phyloP scores from a whole-genome alignment of 768 basidiomycete genomes.

The Phanerochaete sordida region DNA sequence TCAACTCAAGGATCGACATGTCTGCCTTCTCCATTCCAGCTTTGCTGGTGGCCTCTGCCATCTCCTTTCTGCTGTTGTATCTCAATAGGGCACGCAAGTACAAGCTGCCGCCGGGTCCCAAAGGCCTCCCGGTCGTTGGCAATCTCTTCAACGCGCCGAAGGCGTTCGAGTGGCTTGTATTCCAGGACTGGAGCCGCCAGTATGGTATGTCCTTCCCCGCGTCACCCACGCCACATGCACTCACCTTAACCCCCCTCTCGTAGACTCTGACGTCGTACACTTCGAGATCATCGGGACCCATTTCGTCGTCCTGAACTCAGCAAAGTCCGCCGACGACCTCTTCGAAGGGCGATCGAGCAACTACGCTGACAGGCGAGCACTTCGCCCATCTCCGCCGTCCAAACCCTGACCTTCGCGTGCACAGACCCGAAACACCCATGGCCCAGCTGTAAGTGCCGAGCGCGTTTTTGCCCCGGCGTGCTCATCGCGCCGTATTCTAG shows the following conservation, averaged over 20 bases:
- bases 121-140: conserved; percentile 18
- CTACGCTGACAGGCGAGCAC: conserved; percentile 28
- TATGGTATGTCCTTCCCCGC: conserved; percentile 15
- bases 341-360: conserved; percentile 29
- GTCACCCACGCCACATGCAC: no score
- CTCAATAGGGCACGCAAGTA: neutral
- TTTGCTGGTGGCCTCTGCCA: no score
- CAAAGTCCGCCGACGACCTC: conserved; percentile 28
- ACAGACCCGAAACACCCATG: conserved; percentile 11
- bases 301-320: conserved; percentile 30
- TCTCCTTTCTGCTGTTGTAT: neutral
- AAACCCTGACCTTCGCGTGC: conserved; percentile 8
- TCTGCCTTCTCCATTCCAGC: no score
- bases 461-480: neutral
- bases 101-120: conserved; percentile 23
- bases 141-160: conserved; percentile 18
- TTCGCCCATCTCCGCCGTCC: neutral
- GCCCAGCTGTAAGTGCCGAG: conserved; percentile 7
- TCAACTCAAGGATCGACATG: no score
- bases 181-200: conserved; percentile 15
- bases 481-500: neutral
- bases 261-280: neutral
- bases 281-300: conserved; percentile 11
- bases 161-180: conserved; percentile 11
- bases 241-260: no score